Evolutionary conservation across 2,329 filamentous ascomycete species (phyloP).

Genomic region (Botryosphaeria dothidea): DNA sequence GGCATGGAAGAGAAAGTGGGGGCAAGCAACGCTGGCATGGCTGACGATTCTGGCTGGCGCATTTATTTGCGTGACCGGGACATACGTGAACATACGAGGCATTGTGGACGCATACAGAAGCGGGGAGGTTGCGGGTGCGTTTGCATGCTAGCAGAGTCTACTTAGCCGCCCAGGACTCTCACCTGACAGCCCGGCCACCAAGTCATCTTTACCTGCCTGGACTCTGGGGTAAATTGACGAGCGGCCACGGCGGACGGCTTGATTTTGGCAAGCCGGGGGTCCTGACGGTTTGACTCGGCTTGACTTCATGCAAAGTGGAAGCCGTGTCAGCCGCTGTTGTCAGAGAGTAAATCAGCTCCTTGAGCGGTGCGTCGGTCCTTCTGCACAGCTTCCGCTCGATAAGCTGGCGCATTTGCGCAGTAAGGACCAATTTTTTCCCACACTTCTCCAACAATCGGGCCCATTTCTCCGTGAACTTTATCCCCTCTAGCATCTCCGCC

Average conservation of each 20-base stretch:
- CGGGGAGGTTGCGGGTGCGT: constrained; percentile 29
- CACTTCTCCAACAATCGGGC: neutral
- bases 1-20: constrained; percentile 41
- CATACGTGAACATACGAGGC: constrained; percentile 51
- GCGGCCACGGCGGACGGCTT: no score
- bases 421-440: neutral
- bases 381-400: neutral
- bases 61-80: constrained; percentile 52
- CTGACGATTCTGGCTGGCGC: constrained; percentile 48
- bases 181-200: no score
- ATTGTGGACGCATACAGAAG: constrained; percentile 35
- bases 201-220: no score
- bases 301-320: no score
- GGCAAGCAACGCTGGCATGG: constrained; percentile 42
- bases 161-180: no score
- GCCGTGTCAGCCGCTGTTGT: no score
- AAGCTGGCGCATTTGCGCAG: neutral
- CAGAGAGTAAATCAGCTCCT: no score
- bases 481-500: neutral
- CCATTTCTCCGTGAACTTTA: neutral
- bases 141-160: constrained; percentile 33
- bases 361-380: no score
- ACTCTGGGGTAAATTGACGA: no score
- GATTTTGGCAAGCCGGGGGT: no score
- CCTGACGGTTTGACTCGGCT: no score